Evolutionary conservation across 139 green algal genomes (phyloP).

Genomic region (Zygnema cylindricum): DNA sequence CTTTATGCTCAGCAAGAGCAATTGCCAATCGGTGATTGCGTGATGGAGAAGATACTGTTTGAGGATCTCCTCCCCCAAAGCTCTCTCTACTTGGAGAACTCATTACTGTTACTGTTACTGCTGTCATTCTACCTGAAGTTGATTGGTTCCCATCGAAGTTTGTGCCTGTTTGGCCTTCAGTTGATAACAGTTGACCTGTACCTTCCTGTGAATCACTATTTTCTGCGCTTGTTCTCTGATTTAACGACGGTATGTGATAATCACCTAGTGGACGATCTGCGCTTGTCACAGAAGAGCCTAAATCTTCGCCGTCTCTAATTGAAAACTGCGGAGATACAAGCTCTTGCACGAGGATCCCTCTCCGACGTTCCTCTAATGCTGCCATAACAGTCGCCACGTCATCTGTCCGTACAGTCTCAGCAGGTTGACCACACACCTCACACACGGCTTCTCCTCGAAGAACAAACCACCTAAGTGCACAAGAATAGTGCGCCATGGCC

Average conservation of each 20-base stretch:
- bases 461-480: constrained; percentile 45
- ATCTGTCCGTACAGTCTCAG: not conserved
- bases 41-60: not conserved
- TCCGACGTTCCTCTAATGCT: not conserved
- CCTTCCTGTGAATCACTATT: not conserved
- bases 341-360: too few relatives aligned
- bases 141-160: not conserved
- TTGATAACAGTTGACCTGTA: not conserved
- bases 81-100: too few relatives aligned
- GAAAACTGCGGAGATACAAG: not conserved
- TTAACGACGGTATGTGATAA: too few relatives aligned
- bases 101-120: not conserved
- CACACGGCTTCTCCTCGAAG: not conserved
- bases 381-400: constrained; percentile 22
- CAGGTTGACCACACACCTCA: constrained; percentile 44
- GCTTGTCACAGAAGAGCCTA: not conserved
- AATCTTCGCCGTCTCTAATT: not conserved
- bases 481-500: constrained; percentile 38
- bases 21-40: not conserved
- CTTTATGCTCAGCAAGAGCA: not conserved
- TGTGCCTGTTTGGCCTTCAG: not conserved
- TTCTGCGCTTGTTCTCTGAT: not conserved
- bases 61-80: not conserved
- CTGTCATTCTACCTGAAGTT: not conserved
- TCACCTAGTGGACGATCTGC: not conserved